phyloP scores from a whole-genome alignment of 192 early-diverging fungal genomes.

The Fimicolochytrium jonesii region DNA sequence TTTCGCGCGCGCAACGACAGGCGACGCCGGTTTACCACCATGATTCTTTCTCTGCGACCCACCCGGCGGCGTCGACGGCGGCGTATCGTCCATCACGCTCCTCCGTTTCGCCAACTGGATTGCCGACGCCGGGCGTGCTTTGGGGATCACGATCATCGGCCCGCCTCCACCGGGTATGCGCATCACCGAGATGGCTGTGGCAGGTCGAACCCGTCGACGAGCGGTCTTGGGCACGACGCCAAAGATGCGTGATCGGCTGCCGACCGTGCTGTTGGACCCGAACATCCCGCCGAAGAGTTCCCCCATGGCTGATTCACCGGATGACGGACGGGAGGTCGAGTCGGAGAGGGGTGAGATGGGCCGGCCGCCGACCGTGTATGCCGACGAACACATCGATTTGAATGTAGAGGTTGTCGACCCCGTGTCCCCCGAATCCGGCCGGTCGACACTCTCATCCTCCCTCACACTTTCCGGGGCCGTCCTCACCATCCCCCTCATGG shows the following conservation, averaged over 20 bases:
- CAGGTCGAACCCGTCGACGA: constrained; percentile 36
- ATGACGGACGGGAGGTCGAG: constrained; percentile 11
- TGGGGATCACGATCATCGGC: constrained; percentile 47
- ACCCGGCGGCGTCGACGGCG: constrained; percentile 15
- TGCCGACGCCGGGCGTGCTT: constrained; percentile 47
- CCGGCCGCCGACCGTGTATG: not conserved
- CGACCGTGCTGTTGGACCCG: too few relatives aligned
- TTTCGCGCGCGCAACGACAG: too few relatives aligned
- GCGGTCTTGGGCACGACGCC: too few relatives aligned
- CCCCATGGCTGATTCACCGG: constrained; percentile 13
- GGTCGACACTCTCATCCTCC: constrained; percentile 5
- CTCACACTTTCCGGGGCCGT: not conserved
- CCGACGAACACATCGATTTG: constrained; percentile 19
- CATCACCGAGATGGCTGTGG: constrained; percentile 58
- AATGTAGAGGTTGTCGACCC: constrained; percentile 26
- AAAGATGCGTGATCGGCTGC: too few relatives aligned
- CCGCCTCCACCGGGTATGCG: constrained; percentile 34
- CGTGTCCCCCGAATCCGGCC: constrained; percentile 23
- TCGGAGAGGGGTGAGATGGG: constrained; percentile 9
- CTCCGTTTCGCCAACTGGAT: constrained; percentile 21
- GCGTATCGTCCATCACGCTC: constrained; percentile 25
- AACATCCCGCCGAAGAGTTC: constrained; percentile 15
- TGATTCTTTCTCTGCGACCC: too few relatives aligned
- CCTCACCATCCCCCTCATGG: too few relatives aligned
- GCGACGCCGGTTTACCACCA: too few relatives aligned